Percentiles rank a stretch among this genome's conserved stretches.
phyloP scores from a whole-genome alignment of 768 basidiomycete genomes.

The Mycena belliarum region DNA sequence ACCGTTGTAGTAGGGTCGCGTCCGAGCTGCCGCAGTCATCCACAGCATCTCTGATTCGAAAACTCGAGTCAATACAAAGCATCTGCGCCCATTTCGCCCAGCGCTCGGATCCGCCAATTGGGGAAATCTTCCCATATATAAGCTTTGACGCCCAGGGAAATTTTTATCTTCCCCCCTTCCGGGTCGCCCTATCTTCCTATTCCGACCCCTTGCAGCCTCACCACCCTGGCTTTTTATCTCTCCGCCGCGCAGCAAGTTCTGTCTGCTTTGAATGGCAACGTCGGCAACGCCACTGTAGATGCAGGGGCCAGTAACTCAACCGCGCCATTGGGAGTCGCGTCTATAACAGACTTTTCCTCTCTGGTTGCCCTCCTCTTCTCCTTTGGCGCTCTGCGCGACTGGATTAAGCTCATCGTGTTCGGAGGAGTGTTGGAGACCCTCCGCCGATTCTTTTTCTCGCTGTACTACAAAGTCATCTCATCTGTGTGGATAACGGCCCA shows the following conservation, averaged over 20 bases:
- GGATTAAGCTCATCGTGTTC: conserved; percentile 62
- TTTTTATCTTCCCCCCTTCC: not conserved
- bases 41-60: conserved; percentile 5
- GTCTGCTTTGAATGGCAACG: conserved; percentile 19
- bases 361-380: conserved; percentile 50
- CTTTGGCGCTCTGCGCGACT: conserved; percentile 57
- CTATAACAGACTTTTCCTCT: conserved; percentile 31
- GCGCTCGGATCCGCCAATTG: conserved; percentile 2
- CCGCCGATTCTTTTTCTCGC: conserved; percentile 45
- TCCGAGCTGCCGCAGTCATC: not conserved
- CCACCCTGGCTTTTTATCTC: conserved; percentile 28
- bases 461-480: conserved; percentile 46
- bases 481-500: conserved; percentile 64
- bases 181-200: not conserved
- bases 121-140: not conserved
- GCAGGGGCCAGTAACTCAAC: conserved; percentile 18
- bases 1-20: too few relatives aligned
- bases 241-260: conserved; percentile 26
- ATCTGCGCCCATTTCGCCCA: not conserved
- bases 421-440: conserved; percentile 63
- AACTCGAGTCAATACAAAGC: not conserved
- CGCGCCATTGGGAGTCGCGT: conserved; percentile 9
- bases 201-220: not conserved
- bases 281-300: conserved; percentile 10
- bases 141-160: not conserved